A percentile compares a stretch with the other conserved stretches of the same genome.
phyloP scores from a whole-genome alignment of 192 early-diverging fungal genomes.

The Irineochytrium annulatum region DNA sequence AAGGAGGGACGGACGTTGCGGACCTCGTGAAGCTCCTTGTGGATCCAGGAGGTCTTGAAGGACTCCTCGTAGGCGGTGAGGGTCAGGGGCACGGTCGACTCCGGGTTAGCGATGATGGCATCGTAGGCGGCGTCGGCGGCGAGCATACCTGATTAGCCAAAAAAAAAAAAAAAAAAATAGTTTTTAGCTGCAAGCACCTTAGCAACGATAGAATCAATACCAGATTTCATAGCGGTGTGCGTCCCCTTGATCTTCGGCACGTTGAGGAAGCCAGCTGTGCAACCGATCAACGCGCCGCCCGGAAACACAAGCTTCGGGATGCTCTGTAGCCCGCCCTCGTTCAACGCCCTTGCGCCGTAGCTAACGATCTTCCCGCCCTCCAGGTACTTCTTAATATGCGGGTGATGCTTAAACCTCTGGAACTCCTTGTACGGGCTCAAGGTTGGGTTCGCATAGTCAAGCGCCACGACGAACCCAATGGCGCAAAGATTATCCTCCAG shows the following conservation, averaged over 20 bases:
- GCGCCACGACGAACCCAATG: constrained; percentile 83
- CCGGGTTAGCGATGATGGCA: constrained; percentile 49
- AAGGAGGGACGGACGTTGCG: constrained; percentile 93
- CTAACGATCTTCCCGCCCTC: constrained; percentile 86
- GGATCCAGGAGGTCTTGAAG: constrained; percentile 84
- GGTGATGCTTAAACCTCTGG: constrained; percentile 94
- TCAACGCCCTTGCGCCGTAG: constrained; percentile 95
- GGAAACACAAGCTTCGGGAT: constrained; percentile 92
- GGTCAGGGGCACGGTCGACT: constrained; percentile 58
- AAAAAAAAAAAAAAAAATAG: constrained; percentile 12
- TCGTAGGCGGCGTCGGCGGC: constrained; percentile 89
- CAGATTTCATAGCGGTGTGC: constrained; percentile 98
- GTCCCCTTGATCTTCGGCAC: constrained; percentile 99
- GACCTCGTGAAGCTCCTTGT: constrained; percentile 83
- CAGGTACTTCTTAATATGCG: constrained; percentile 71
- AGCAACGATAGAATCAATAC: constrained; percentile 27
- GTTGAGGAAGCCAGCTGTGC: constrained; percentile 94
- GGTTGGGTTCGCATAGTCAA: constrained; percentile 96
- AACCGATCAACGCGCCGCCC: constrained; percentile 92
- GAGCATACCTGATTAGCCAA: constrained; percentile 58
- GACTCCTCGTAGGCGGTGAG: constrained; percentile 74
- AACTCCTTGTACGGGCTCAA: constrained; percentile 96
- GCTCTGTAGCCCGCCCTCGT: constrained; percentile 92
- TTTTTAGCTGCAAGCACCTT: background rate
- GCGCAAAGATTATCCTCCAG: constrained; percentile 84